Conservation (phyloP, 2,329 filamentous ascomycete genomes). For the Podosphaera aphanis region DNA sequence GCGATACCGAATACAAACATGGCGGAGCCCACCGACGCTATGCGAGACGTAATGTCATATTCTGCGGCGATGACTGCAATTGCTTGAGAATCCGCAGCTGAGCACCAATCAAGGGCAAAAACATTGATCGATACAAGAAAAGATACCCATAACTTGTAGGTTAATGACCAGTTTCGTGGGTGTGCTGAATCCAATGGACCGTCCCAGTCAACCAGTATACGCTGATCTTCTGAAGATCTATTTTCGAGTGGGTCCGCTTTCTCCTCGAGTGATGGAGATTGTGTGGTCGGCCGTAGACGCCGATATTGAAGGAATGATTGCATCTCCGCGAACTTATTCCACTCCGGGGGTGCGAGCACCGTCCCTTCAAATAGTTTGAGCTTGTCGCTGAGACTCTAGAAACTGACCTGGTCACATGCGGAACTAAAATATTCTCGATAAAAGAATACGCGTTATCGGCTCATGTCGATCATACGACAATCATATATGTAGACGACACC, state of each 20-base stretch:
- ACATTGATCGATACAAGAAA: constrained; percentile 1
- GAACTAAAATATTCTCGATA: too few species aligned
- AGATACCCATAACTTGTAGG: constrained; percentile 1
- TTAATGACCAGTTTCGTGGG: constrained; percentile 1
- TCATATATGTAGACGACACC: too few species aligned
- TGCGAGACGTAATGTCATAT: constrained; percentile 25
- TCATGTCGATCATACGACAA: too few species aligned
- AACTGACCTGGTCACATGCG: too few species aligned
- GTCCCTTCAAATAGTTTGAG: too few species aligned
- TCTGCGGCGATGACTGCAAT: constrained; percentile 21
- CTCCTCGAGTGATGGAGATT: neutral
- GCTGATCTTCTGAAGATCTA: neutral
- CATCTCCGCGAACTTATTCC: neutral
- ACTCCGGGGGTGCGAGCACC: too few species aligned
- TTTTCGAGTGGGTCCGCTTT: neutral
- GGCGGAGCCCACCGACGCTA: constrained; percentile 25
- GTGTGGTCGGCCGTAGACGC: neutral
- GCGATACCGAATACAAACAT: constrained; percentile 18
- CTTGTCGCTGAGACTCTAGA: too few species aligned
- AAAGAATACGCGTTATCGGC: too few species aligned
- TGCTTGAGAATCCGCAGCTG: constrained; percentile 25
- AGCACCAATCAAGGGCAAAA: constrained; percentile 1
- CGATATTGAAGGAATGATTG: neutral
- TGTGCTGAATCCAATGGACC: neutral
- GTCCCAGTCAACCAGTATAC: neutral